Evolutionary conservation across 108 stramenopile species (phyloP).

Genomic region (Heterococcus sp.): DNA sequence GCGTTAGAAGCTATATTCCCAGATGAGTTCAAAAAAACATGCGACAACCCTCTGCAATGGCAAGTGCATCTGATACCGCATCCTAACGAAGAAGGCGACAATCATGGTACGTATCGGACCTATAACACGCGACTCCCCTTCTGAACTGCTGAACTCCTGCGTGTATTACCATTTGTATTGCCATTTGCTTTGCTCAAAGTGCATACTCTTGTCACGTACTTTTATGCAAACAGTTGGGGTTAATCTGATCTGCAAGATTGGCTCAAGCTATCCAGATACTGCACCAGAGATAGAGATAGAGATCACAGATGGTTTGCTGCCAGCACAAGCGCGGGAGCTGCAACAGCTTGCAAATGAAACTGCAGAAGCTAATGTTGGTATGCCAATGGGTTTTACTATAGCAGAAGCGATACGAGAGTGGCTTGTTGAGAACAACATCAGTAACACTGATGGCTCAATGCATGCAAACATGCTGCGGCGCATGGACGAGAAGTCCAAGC

Average conservation of each 20-base stretch:
- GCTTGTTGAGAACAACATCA: slow-evolving; percentile 40
- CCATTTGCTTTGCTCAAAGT: too few species aligned
- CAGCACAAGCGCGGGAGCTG: slow-evolving; percentile 24
- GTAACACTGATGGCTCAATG: slow-evolving; percentile 24
- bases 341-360: slow-evolving; percentile 5
- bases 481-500: slow-evolving; percentile 24
- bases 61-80: slow-evolving; percentile 39
- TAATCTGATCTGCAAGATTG: slow-evolving; percentile 12
- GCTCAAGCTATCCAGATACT: slow-evolving; percentile 17
- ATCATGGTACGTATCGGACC: slow-evolving; percentile 40
- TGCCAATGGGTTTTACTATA: slow-evolving; percentile 47
- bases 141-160: too few species aligned
- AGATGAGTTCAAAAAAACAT: slow-evolving; percentile 22
- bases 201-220: not conserved
- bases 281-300: slow-evolving; percentile 16
- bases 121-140: too few species aligned
- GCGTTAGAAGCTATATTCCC: slow-evolving; percentile 49
- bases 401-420: slow-evolving; percentile 41
- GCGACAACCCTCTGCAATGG: slow-evolving; percentile 43
- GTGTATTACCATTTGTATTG: too few species aligned
- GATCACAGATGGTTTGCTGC: slow-evolving; percentile 5
- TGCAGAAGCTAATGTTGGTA: slow-evolving; percentile 42
- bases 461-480: slow-evolving; percentile 32
- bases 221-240: slow-evolving; percentile 7
- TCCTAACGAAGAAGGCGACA: slow-evolving; percentile 28